Base-by-base conservation (phyloP, 805 yeast genomes). In the Zygotorulaspora florentina region DNA sequence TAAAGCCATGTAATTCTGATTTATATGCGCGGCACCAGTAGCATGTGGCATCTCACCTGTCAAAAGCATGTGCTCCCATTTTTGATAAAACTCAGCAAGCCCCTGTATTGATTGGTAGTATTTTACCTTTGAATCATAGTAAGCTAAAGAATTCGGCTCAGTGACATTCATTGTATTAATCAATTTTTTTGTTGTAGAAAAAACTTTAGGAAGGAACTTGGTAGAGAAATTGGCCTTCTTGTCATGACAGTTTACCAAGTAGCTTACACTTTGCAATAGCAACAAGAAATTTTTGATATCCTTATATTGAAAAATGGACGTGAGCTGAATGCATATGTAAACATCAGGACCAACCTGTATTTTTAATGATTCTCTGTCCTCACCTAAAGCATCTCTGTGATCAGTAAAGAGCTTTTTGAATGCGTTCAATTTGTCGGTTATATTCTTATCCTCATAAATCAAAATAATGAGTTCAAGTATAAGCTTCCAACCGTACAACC, bases 261-360 rank as follows among this genome's bases (percentile, higher is more conserved):
- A 65, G 46, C 66, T 61, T 8, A 62, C 57, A 48, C 67, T 62
- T 46, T 65, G 69, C 15, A 64, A 47, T 8, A 65, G 46, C 7
- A 64, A 38, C 13, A 65, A 39, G 3, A 64, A 15, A 23, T 56
- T 56, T 42, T 64, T 65, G 40, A 61, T 39, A 42, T 62, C 61
- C 31, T 53, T 53, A 29, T 61, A 62, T 20, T 53, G 46, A 25
- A 59, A 57, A 12, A 58, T 36, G 2, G 46, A 42, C 1, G 59
- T 54, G 9, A 54, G 39, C 12, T 46, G 45, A 7, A 63, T 27
- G 3, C 42, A 29, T n/a, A 64, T 15, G 4, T 26, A 16, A 12
- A 61, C 23, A 17, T 39, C 43, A 2, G 50, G 42, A 25, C 37
- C 47, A 18, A 61, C 52, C 1, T 40, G 13, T 18, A 61, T 43